Base-by-base conservation (phyloP, 345 rosid genomes). In the Turnera subulata region DNA sequence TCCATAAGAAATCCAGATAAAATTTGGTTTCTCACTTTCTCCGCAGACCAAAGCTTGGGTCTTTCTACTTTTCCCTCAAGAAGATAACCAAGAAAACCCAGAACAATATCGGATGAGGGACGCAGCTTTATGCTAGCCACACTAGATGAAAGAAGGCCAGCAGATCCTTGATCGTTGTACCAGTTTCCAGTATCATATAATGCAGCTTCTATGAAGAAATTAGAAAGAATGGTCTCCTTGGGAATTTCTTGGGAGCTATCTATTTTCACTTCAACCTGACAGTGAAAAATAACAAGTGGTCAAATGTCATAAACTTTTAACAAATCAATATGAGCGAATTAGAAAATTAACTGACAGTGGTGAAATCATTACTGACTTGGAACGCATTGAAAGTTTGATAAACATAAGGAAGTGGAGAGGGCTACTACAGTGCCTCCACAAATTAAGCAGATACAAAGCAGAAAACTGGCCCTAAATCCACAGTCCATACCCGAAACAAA, bases 41-140 rank as follows among this genome's bases (percentile, higher is more conserved):
- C 96, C 12, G 97, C 94, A 57, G 96, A 89, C 98, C 98, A 92
- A 53, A 92, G 89, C 78, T 73, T 89, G 43, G 98, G 97, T 58
- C 59, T 77, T 65, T 83, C 85, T 45, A 92, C 67, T 73, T 77
- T 83, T 59, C 94, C 99, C 59, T 55, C 78, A 39, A 92, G 96
- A 65, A 72, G 43, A 77, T 82, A 79, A 66, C 90, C 97, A 65
- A 73, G 79, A 75, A 87, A 88, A 53, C 85, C 91, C 49, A 76
- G 76, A 69, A 52, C 53, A 52, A 64, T 50, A 68, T 66, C 68
- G 23, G 75, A 73, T 16, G 85, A 65, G 53, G 73, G 68, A 60
- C 42, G 76, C 54, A 80, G 72, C 70, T 69, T 81, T 56, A 89
- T 55, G 60, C 71, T 78, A 67, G 91, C 83, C 68, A 80, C 86